These are phyloP conservation scores for Puccinia hordei DNA, from an alignment of 1,284 basidiomycete species.

Conservation along the genomic window DNA sequence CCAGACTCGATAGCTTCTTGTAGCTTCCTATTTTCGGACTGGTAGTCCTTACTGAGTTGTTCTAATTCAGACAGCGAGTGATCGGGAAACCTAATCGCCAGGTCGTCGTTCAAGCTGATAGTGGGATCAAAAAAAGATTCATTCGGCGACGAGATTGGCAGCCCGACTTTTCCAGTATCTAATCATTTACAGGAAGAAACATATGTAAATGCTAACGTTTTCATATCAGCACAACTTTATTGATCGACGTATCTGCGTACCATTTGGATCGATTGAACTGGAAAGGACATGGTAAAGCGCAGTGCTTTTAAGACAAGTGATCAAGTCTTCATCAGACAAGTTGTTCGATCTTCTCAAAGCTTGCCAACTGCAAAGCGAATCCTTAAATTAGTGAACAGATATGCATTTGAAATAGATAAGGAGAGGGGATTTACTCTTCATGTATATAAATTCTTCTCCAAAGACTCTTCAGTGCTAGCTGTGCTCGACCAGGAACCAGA, in stretches of 20 bases:
- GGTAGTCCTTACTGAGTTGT: constrained; percentile 29
- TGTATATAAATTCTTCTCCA: constrained; percentile 85
- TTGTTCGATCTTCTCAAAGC: constrained; percentile 69
- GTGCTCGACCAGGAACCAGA: constrained; percentile 70
- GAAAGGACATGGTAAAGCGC: constrained; percentile 65
- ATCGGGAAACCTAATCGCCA: constrained; percentile 41
- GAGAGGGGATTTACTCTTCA: constrained; percentile 70
- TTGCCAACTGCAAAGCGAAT: constrained; percentile 67
- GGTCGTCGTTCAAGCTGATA: constrained; percentile 30
- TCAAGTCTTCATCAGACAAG: constrained; percentile 72
- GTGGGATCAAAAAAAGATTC: constrained; percentile 42
- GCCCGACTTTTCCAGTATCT: constrained; percentile 26
- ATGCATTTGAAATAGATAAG: neutral
- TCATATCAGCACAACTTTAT: neutral
- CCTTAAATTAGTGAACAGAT: neutral
- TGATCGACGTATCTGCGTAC: constrained; percentile 3
- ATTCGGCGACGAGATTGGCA: constrained; percentile 38
- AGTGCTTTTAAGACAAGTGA: constrained; percentile 68
- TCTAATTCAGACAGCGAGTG: constrained; percentile 42
- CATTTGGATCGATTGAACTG: constrained; percentile 26
- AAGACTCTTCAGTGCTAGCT: constrained; percentile 71
- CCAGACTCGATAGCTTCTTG: constrained; percentile 36
- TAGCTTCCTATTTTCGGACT: constrained; percentile 32
- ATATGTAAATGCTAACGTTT: neutral
- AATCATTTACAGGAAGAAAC: neutral